Evolutionary conservation across 495 filamentous ascomycete species (phyloP), one percentile per base, ranked within the genome.

Genomic region (Aspergillus kassunensis): DNA sequence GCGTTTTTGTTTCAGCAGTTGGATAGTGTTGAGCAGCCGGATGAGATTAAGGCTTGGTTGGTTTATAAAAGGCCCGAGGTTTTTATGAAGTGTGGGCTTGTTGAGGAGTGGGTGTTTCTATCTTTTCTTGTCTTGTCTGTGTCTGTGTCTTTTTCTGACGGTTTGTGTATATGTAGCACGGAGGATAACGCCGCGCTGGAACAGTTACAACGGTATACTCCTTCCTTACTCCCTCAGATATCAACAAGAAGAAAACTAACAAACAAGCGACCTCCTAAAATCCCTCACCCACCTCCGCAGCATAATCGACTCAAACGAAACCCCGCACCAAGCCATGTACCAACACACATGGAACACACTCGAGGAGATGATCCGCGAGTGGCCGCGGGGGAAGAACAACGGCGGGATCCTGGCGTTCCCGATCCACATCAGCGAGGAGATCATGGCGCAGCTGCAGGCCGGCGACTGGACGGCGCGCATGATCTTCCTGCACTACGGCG

Each of bases 321-420:
- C 43, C 3, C 55, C 62, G 3, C 47, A 63, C 2, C 44, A 55
- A 49, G 43, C 37, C 0, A 36, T 54, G 1, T 70, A 69, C 33
- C 54, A 31, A 13, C 33, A 41, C 12, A 68, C 62, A 2, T 74
- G 63, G 64, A 54, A 65, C 6, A 57, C 64, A 6, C 44, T 72
- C 0, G 43, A 64, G 1, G 62, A 67, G 3, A 60, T 61, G 12
- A 52, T 71, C 40, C 55, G 64, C 25, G 62, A 60, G 13, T 73
- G 71, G 67, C 71, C 71, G 1, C 55, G 63, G 15, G 60, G 62
- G 1, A 59, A 63, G 10, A 42, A 54, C 6, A 53, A 68, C 9
- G 71, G 71, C 12, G 71, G 71, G 11, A 45, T 67, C 15, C 64
- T 72, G n/a, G 61, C 67, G 11, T 72, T 64, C 58, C 71, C 71